These are phyloP conservation scores for Pseudogymnoascus sp. DNA, from an alignment of 2,329 filamentous ascomycete species.

Conservation along the genomic window DNA sequence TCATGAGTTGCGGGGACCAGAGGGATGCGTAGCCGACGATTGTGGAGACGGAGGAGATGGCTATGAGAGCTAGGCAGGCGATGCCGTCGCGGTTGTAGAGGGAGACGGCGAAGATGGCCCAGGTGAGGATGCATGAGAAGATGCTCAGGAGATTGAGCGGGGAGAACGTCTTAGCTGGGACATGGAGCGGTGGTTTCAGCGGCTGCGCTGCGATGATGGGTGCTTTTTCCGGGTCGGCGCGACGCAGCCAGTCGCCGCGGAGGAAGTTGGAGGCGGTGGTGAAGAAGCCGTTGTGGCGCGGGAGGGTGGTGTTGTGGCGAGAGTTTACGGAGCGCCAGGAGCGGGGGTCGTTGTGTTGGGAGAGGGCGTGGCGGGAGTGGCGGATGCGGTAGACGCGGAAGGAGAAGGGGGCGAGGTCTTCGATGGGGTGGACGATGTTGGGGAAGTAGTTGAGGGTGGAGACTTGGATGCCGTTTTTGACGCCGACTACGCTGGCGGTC, in stretches of 20 bases:
- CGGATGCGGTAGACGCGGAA: constrained; percentile 42
- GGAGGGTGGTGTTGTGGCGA: neutral
- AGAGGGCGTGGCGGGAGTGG: constrained; percentile 28
- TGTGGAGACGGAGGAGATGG: constrained; percentile 44
- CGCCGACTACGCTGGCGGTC: constrained; percentile 47
- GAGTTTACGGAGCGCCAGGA: neutral
- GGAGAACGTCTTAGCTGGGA: constrained; percentile 41
- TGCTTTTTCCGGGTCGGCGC: neutral
- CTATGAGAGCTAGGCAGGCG: constrained; percentile 41
- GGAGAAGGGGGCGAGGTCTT: constrained; percentile 37
- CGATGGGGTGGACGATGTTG: constrained; percentile 49
- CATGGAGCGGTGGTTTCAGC: constrained; percentile 33
- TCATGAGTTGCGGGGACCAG: constrained; percentile 48
- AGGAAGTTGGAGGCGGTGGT: neutral
- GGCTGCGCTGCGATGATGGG: neutral
- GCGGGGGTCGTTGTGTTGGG: neutral
- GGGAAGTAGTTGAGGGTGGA: constrained; percentile 53
- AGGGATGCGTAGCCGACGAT: constrained; percentile 48
- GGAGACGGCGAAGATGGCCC: constrained; percentile 38
- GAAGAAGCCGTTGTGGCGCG: neutral
- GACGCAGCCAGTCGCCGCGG: neutral
- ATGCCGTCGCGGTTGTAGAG: constrained; percentile 39
- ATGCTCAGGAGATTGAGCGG: constrained; percentile 46
- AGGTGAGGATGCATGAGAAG: constrained; percentile 41
- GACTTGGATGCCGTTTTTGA: constrained; percentile 46